Conservation (phyloP, 257 asterid genomes). For the Solanum clarkiae region DNA sequence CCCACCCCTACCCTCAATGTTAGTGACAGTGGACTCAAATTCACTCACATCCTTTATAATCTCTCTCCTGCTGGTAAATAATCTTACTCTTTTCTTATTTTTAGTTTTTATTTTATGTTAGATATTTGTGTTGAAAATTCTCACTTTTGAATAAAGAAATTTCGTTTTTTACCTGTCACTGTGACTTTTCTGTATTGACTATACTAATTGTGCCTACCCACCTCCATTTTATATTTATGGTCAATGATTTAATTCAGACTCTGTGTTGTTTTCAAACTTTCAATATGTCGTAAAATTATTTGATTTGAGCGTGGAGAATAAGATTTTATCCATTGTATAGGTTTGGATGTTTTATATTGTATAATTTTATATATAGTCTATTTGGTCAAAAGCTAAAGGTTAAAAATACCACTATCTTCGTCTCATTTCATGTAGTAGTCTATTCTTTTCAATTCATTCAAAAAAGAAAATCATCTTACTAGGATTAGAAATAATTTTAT, state of each 20-base stretch:
- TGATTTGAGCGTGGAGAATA: not conserved
- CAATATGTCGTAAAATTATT: not conserved
- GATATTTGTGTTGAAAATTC: not conserved
- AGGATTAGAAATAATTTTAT: too few relatives aligned
- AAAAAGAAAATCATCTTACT: too few relatives aligned
- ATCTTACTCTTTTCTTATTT: too few relatives aligned
- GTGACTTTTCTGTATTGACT: not conserved
- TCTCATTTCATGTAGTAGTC: too few relatives aligned
- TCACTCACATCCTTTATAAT: conserved; percentile 84
- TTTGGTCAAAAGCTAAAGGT: not conserved
- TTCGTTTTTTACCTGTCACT: not conserved
- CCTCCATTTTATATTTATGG: not conserved
- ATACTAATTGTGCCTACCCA: not conserved
- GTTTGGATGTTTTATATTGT: not conserved
- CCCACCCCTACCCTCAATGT: conserved; percentile 28
- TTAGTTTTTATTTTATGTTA: not conserved
- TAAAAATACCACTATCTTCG: too few relatives aligned
- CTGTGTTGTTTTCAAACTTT: not conserved
- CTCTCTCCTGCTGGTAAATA: conserved; percentile 82
- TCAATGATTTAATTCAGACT: not conserved
- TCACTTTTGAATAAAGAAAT: not conserved
- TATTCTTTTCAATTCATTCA: too few relatives aligned
- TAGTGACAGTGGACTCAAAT: conserved; percentile 76
- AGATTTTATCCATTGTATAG: not conserved
- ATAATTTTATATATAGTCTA: not conserved